phyloP scores from a whole-genome alignment of 2,329 filamentous ascomycete species.

The Arthrobotrys megalospora region DNA sequence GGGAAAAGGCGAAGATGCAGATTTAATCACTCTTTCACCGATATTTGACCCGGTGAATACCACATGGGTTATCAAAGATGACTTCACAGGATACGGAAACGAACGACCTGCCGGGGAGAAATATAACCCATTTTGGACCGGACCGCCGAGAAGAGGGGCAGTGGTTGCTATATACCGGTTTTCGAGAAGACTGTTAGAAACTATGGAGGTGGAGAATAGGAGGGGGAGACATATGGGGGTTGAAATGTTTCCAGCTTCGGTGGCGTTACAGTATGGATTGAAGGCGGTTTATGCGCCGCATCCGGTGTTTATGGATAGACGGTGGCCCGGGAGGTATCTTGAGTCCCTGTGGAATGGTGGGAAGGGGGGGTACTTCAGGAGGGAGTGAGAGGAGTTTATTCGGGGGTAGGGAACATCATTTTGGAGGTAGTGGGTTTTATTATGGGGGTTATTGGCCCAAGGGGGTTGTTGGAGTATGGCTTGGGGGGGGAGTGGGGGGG shows the following conservation, averaged over 20 bases:
- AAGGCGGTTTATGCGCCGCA: slow-evolving; percentile 94
- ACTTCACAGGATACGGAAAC: slow-evolving; percentile 81
- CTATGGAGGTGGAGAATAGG: slow-evolving; percentile 92
- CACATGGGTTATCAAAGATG: slow-evolving; percentile 83
- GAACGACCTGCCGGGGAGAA: slow-evolving; percentile 31
- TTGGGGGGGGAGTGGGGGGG: slow-evolving; percentile 72
- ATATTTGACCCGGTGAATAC: slow-evolving; percentile 92
- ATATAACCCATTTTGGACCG: slow-evolving; percentile 72
- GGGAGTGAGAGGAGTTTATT: slow-evolving; percentile 81
- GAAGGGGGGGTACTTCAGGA: slow-evolving; percentile 80
- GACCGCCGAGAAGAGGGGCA: slow-evolving; percentile 81
- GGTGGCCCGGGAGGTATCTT: slow-evolving; percentile 85
- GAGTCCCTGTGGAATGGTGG: slow-evolving; percentile 85
- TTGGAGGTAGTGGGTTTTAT: slow-evolving; percentile 89
- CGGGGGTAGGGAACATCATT: slow-evolving; percentile 89
- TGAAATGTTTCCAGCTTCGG: slow-evolving; percentile 94
- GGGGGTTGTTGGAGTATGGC: slow-evolving; percentile 87
- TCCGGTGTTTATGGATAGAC: slow-evolving; percentile 86
- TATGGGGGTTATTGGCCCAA: slow-evolving; percentile 87
- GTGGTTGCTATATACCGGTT: slow-evolving; percentile 92
- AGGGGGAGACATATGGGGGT: slow-evolving; percentile 92
- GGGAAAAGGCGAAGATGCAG: slow-evolving; percentile 91
- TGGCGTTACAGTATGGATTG: slow-evolving; percentile 89
- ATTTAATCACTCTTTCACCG: slow-evolving; percentile 91
- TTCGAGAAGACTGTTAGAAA: slow-evolving; percentile 81